Evolutionary conservation across 139 green algal genomes (phyloP).

Genomic region (Zygnema circumcarinatum): DNA sequence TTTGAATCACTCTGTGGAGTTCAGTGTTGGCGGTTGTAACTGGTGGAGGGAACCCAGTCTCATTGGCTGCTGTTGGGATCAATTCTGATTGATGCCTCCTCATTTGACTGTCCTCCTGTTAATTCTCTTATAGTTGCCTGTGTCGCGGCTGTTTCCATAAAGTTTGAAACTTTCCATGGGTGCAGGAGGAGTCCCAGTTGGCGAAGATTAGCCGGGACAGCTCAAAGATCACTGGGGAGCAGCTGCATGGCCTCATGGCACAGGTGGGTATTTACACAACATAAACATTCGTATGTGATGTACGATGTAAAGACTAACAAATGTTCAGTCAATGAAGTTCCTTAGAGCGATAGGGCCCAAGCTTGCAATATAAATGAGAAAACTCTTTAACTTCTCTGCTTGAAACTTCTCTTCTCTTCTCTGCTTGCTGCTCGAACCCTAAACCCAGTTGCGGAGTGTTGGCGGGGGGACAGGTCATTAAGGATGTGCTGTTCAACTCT

Average conservation of each 20-base stretch:
- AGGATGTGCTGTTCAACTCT: slow-evolving; percentile 41
- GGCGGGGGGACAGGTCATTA: slow-evolving; percentile 47
- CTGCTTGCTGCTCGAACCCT: not conserved
- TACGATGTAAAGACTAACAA: not conserved
- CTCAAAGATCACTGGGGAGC: slow-evolving; percentile 78
- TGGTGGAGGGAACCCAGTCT: too few species aligned
- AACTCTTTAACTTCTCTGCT: not conserved
- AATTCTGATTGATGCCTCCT: slow-evolving; percentile 12
- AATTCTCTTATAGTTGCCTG: not conserved
- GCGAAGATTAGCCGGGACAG: slow-evolving; percentile 66
- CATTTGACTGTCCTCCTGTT: not conserved
- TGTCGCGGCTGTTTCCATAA: not conserved
- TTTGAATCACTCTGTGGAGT: too few species aligned
- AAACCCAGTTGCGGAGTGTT: not conserved
- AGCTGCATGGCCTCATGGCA: slow-evolving; percentile 83
- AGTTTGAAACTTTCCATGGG: not conserved
- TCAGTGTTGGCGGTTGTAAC: too few species aligned
- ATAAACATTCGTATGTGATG: not conserved
- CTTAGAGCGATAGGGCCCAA: not conserved
- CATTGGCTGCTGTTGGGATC: not conserved
- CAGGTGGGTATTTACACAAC: slow-evolving; percentile 67
- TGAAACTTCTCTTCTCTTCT: not conserved
- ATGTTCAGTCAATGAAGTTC: not conserved
- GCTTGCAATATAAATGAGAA: not conserved
- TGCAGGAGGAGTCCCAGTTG: slow-evolving; percentile 57